Evolutionary conservation across 2,329 filamentous ascomycete species (phyloP).

Genomic region (Blastomyces silverae): DNA sequence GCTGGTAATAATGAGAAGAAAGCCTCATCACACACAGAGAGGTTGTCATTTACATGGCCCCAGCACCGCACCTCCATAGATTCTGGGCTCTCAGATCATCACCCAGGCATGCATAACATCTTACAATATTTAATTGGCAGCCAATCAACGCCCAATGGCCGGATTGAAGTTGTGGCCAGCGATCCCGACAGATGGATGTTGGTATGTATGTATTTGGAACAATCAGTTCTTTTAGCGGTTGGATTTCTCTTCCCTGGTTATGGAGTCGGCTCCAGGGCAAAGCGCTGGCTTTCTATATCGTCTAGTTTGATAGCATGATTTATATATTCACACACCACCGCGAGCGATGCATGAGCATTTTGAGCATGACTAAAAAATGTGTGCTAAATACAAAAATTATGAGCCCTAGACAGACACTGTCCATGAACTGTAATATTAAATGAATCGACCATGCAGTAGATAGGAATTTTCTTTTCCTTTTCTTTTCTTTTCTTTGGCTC

Average conservation of each 20-base stretch:
- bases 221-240: conserved; percentile 44
- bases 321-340: no score
- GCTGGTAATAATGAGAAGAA: neutral
- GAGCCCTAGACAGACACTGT: no score
- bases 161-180: conserved; percentile 54
- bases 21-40: conserved; percentile 25
- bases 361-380: no score
- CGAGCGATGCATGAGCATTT: no score
- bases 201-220: conserved; percentile 54
- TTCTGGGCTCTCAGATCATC: conserved; percentile 25
- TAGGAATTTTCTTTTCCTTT: neutral
- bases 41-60: neutral
- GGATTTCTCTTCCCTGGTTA: neutral
- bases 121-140: conserved; percentile 45
- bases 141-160: conserved; percentile 32
- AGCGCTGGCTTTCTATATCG: no score
- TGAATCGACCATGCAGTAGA: neutral
- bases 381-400: no score
- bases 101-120: conserved; percentile 45
- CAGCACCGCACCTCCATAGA: conserved; percentile 6
- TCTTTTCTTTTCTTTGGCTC: no score
- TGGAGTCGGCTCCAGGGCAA: no score
- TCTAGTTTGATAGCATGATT: no score
- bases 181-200: conserved; percentile 49
- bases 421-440: neutral